These are phyloP conservation scores for Domatiomyces globalis DNA, from an alignment of 2,329 filamentous ascomycete species.

Conservation along the genomic window DNA sequence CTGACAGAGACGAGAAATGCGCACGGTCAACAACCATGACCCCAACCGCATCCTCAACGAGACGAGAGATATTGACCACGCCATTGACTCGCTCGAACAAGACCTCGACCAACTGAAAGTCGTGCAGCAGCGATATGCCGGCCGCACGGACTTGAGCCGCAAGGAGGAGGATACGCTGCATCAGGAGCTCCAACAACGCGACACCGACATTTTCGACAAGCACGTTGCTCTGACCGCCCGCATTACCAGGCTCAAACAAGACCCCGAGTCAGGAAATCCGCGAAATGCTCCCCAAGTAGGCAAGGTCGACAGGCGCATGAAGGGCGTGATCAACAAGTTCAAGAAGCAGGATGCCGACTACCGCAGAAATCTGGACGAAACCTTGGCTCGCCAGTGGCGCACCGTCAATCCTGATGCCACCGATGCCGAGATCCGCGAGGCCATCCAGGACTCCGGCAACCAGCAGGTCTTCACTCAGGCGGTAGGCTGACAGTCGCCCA, in stretches of 20 bases:
- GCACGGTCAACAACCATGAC: constrained; percentile 32
- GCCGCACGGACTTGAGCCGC: neutral
- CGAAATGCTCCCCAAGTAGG: constrained; percentile 70
- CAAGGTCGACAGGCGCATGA: constrained; percentile 64
- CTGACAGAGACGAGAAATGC: constrained; percentile 28
- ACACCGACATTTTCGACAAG: constrained; percentile 64
- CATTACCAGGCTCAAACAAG: constrained; percentile 69
- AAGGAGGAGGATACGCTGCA: constrained; percentile 45
- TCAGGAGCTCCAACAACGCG: constrained; percentile 57
- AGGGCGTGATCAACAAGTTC: constrained; percentile 67
- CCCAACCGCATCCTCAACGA: constrained; percentile 72
- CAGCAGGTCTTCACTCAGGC: constrained; percentile 81
- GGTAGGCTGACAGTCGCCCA: constrained; percentile 25
- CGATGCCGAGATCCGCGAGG: constrained; percentile 62
- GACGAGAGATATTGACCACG: constrained; percentile 64
- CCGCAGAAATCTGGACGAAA: constrained; percentile 63
- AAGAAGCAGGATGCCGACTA: constrained; percentile 68
- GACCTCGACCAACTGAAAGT: constrained; percentile 58
- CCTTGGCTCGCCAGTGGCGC: constrained; percentile 77
- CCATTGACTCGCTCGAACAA: constrained; percentile 58
- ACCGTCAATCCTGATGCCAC: constrained; percentile 74
- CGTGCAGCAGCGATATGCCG: constrained; percentile 57
- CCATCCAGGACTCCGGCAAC: constrained; percentile 55
- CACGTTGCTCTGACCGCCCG: constrained; percentile 69
- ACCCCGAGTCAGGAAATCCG: constrained; percentile 56